Percentiles rank a stretch among this genome's conserved stretches.
These are phyloP conservation scores for Cryphonectria naterciae DNA, from an alignment of 2,329 filamentous ascomycete genomes.

Conservation along the genomic window DNA sequence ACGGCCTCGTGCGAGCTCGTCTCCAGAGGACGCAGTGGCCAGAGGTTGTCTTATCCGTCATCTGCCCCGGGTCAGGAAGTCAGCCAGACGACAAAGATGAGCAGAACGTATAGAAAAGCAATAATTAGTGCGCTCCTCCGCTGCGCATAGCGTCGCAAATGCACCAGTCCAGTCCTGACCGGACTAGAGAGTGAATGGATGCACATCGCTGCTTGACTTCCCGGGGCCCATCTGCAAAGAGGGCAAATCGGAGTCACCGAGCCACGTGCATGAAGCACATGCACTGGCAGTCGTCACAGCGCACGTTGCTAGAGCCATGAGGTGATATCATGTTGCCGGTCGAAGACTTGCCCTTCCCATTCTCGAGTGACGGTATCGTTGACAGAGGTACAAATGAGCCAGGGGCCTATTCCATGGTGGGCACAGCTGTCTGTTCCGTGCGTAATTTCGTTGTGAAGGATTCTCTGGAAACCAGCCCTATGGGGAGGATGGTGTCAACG, in stretches of 20 bases:
- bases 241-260: constrained; percentile 8
- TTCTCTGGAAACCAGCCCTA: background rate
- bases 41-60: background rate
- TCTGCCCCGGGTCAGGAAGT: background rate
- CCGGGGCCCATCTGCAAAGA: background rate
- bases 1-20: background rate
- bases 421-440: background rate
- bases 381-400: background rate
- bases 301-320: background rate
- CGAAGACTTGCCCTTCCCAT: background rate
- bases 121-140: background rate
- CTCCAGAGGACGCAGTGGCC: background rate
- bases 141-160: background rate
- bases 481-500: background rate
- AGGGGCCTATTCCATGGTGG: background rate
- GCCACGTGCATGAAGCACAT: background rate
- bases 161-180: background rate
- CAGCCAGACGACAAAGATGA: background rate
- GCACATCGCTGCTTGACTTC: background rate
- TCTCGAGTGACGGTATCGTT: background rate
- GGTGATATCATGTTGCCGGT: background rate
- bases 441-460: background rate
- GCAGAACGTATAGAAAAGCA: background rate
- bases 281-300: background rate
- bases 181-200: background rate